Percentiles rank a stretch among this genome's conserved stretches.
phyloP scores from a whole-genome alignment of 352 stramenopile species.

The Globisporangium middletonii region DNA sequence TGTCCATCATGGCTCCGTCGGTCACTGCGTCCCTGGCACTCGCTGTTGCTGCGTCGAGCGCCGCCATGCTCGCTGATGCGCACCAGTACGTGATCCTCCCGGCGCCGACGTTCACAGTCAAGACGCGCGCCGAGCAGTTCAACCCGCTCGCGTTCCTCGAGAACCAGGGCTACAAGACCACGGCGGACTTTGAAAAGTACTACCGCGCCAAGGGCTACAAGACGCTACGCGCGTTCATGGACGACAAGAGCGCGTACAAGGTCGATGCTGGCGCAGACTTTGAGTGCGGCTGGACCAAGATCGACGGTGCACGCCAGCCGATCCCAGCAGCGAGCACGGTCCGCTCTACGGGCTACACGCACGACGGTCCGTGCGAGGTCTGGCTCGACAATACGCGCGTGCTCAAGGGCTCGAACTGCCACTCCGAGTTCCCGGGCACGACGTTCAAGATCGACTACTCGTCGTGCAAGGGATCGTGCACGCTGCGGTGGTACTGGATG shows the following conservation, averaged over 20 bases:
- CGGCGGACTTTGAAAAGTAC: conserved; percentile 31
- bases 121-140: conserved; percentile 29
- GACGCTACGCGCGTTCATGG: conserved; percentile 12
- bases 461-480: conserved; percentile 27
- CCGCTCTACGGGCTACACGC: conserved; percentile 41
- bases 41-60: conserved; percentile 18
- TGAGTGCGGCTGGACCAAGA: conserved; percentile 27
- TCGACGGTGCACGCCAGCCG: conserved; percentile 18
- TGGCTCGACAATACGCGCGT: conserved; percentile 36
- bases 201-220: conserved; percentile 11
- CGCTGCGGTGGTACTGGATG: conserved; percentile 36
- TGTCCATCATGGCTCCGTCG: conserved; percentile 8
- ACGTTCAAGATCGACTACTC: conserved; percentile 31
- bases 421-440: conserved; percentile 29
- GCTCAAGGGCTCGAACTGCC: conserved; percentile 29
- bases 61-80: conserved; percentile 12
- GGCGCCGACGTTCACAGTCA: conserved; percentile 28
- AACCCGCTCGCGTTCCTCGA: conserved; percentile 46
- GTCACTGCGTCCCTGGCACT: conserved; percentile 15
- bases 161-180: conserved; percentile 34
- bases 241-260: conserved; percentile 13
- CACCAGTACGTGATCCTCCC: conserved; percentile 36
- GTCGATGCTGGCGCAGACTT: conserved; percentile 17
- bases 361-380: conserved; percentile 36
- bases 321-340: conserved; percentile 19